These are phyloP conservation scores for Beta macrorhiza DNA, from an alignment of 179 eudicot genomes.

Conservation along the genomic window DNA sequence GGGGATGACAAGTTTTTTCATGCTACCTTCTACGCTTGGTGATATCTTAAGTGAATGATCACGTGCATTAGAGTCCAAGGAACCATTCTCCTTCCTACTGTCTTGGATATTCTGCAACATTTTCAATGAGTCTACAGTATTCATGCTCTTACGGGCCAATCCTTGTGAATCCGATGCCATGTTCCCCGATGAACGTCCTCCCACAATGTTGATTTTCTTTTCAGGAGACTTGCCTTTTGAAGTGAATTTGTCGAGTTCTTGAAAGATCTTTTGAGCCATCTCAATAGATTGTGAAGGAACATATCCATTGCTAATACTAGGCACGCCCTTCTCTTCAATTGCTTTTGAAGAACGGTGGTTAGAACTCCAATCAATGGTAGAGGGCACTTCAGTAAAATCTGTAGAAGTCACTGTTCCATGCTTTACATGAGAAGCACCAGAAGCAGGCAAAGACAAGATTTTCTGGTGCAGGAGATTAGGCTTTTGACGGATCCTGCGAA, in stretches of 20 bases:
- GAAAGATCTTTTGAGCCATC: constrained; percentile 69
- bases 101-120: constrained; percentile 35
- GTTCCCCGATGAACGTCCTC: constrained; percentile 42
- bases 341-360: constrained; percentile 30
- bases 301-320: constrained; percentile 43
- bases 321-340: constrained; percentile 32
- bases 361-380: constrained; percentile 31
- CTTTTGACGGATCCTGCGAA: constrained; percentile 88
- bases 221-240: constrained; percentile 63
- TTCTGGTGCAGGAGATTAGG: constrained; percentile 62
- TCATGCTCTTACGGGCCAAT: constrained; percentile 54
- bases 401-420: constrained; percentile 38
- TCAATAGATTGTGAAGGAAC: constrained; percentile 76
- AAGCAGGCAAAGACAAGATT: constrained; percentile 31
- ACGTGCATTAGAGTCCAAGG: constrained; percentile 27
- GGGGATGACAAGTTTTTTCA: constrained; percentile 17
- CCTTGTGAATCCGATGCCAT: constrained; percentile 51
- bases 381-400: constrained; percentile 35
- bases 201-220: constrained; percentile 34
- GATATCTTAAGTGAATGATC: constrained; percentile 28
- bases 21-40: constrained; percentile 30
- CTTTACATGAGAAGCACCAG: constrained; percentile 32
- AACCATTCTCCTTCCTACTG: constrained; percentile 31
- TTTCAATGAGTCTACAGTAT: constrained; percentile 45
- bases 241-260: constrained; percentile 66